Base-by-base conservation (phyloP, 805 yeast genomes). In the Cyberlindnera xylosilytica region DNA sequence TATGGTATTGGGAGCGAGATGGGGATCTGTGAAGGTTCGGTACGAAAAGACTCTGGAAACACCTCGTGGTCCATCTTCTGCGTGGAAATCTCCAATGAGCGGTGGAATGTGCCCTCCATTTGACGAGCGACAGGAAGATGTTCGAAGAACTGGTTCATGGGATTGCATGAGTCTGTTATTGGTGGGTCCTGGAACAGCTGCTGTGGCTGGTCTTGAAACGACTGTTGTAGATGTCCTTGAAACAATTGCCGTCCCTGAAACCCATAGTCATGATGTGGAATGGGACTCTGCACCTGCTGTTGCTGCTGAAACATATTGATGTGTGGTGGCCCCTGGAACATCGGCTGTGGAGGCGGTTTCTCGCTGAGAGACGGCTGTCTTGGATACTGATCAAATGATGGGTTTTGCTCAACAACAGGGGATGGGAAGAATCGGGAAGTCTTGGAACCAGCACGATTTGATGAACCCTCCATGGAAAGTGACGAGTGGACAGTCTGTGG, bases 361-460 rank as follows among this genome's bases (percentile, higher is more conserved):
- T 44, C 48, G 19, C 34, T 35, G 13, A 44, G 16, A 2, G 45
- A 40, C 1, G 42, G 38, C 34, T 49, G 53, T 30, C 44, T 39
- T 3, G 51, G 49, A 36, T 27, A 45, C 2, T 49, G 47, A 20
- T 49, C 49, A 34, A 49, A 49, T 7, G 49, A 41, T 4, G 50
- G 42, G 13, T 51, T 46, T 19, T 53, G 56, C 11, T 46, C 46
- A 10, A 49, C 43, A 28, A 38, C 22, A 3, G 56, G 54, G 1
- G 58, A 46, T 1, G 62, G 62, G 40, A 57, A 57, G 40, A 57
- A 57, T 31, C 62, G 48, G 4, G 62, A 57, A 5, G 49, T 50
- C 18, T 26, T 36, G 6, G 49, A 45, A 2, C 46, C 49, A 27
- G 18, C 36, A 22, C 50, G 17, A 24, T 43, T 47, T 10, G 20